Evolutionary conservation across 2,329 filamentous ascomycete genomes (phyloP).

Genomic region (Ophiostoma ips): DNA sequence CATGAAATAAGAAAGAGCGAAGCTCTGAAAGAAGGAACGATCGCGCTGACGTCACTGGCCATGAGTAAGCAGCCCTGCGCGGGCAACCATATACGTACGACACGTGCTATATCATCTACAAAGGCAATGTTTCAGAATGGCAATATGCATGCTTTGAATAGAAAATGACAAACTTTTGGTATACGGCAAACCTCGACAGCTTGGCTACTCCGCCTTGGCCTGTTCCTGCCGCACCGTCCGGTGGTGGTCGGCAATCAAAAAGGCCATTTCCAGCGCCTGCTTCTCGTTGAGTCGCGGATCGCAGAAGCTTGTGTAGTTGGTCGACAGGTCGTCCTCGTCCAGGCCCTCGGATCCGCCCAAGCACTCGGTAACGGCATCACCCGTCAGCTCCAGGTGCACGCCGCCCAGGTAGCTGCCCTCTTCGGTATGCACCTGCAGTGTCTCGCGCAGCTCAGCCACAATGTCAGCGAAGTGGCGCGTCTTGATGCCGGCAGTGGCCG

Average conservation of each 20-base stretch:
- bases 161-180: no score
- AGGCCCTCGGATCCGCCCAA: conserved; percentile 79
- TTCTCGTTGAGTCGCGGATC: conserved; percentile 95
- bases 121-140: no score
- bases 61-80: no score
- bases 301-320: conserved; percentile 93
- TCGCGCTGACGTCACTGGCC: no score
- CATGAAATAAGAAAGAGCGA: no score
- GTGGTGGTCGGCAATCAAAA: conserved; percentile 77
- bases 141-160: no score
- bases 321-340: conserved; percentile 72
- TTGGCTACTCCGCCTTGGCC: no score
- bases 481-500: conserved; percentile 68
- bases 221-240: conserved; percentile 17
- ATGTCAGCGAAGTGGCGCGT: conserved; percentile 86
- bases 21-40: no score
- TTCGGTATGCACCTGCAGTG: conserved; percentile 70
- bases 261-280: conserved; percentile 88
- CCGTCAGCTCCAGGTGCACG: conserved; percentile 88
- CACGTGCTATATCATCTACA: no score
- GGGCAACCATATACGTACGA: no score
- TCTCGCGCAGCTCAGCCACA: conserved; percentile 71
- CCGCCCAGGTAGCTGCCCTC: conserved; percentile 80
- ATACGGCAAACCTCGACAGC: no score
- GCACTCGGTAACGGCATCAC: conserved; percentile 93